Evolutionary conservation across 257 asterid genomes (phyloP), one percentile per base, ranked within the genome.

Genomic region (Fraxinus cuspidata): DNA sequence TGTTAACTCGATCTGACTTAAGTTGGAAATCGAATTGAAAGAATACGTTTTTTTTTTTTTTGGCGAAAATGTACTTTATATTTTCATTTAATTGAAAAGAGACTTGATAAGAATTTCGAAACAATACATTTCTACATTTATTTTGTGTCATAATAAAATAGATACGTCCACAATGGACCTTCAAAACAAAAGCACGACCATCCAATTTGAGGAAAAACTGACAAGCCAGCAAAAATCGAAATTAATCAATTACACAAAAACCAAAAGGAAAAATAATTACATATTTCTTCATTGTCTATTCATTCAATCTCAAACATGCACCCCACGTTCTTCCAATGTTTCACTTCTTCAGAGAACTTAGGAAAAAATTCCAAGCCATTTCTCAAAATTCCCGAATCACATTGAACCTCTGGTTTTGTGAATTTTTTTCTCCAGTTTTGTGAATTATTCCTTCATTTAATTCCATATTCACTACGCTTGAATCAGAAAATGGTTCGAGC

Each of bases 251-350:
- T 56, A n/a, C 7, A 56, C 53, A 44, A 44, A 13, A 44, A 12
- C 19, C n/a, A 44, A 44, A 44, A 44, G 53, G n/a, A 44, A 44
- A 44, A 44, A 44, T 44, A 44, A 44, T 44, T 40, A 51, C 2
- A 19, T 51, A 18, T 51, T 51, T 51, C 63, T 51, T 51, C 47
- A 9, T 10, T 40, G 49, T 40, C 49, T 8, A 40, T 76, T 28
- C 78, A 35, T 35, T 35, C 40, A 35, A 5, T 35, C 40, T 5
- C 40, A 51, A 76, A 77, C 84, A 82, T 70, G 85, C 83, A 84
- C 86, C 90, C 79, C 86, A 86, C 90, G 70, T 86, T 84, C 84
- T 72, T 35, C 3, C 13, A 9, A 40, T 12, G 47, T 40, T 58
- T 72, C 84, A 79, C 56, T n/a, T 63, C 31, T 79, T 67, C 29